Evolutionary conservation across 164 flowering plant genomes (phyloP).

Genomic region (Vitis vinifera): ASM3070453v1 NC_081819.1:20531001-20531500

Average conservation of each 20-base stretch:
- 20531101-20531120: background rate
- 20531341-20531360: constrained; percentile 65
- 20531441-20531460: constrained; percentile 1
- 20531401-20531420: constrained; percentile 82
- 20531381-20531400: constrained; percentile 79
- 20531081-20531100: background rate
- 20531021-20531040: no score
- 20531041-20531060: no score
- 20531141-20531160: constrained; percentile 45
- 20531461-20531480: background rate
- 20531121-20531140: background rate
- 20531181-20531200: constrained; percentile 97
- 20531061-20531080: background rate
- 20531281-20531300: constrained; percentile 88
- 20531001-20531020: no score
- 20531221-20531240: constrained; percentile 92
- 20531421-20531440: constrained; percentile 72
- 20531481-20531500: background rate
- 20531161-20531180: constrained; percentile 93
- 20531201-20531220: constrained; percentile 93
- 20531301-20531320: constrained; percentile 94
- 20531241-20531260: constrained; percentile 94
- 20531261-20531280: constrained; percentile 85
- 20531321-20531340: constrained; percentile 84
- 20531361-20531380: constrained; percentile 63